Evolutionary conservation across 1,139 yeast species (phyloP), one percentile per base, ranked within the genome.

Genomic region (Kodamaea ohmeri): DNA sequence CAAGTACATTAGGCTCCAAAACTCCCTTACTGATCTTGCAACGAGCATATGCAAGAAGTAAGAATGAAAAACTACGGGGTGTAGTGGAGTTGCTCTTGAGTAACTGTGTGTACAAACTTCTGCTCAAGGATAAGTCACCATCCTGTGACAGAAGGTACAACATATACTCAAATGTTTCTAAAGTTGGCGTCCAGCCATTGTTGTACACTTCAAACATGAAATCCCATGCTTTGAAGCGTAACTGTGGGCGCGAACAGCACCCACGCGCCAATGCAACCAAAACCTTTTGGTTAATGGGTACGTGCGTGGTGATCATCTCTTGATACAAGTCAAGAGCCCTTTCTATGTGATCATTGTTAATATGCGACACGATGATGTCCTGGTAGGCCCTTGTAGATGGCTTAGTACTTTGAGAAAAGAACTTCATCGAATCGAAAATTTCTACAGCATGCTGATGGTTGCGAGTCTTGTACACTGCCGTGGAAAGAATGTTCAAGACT

Each of bases 401-500:
- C 37, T 76, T 74, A 2, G 87, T 76, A 22, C 65, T 61, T 5
- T 68, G 55, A 0, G 94, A 79, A 45, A 83, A 60, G 55, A 86
- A 90, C 56, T 88, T 90, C 89, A 92, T 82, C 46, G 88, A 78
- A 50, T 84, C 92, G 56, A 92, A 92, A 1, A 86, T 68, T 37
- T 80, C 79, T 41, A 77, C 74, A 0, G 96, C 96, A 46, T 77
- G 80, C 25, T 70, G 61, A 46, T 71, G 78, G 43, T 80, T 74
- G 17, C 65, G 63, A 16, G 76, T 54, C 41, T 78, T 71, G 44
- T 65, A 70, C 3, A 80, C 78, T 52, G 86, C 82, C 15, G 88
- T 74, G 44, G 83, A 82, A 38, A 89, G 58, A 1, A 88, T 69
- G 18, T 80, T 76, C 1, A 85, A 73, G 50, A 82, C 83, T 3